Percentiles rank a stretch among this genome's conserved stretches.
phyloP scores from a whole-genome alignment of 768 basidiomycete genomes.

The Macrolepiota fuliginosa region DNA sequence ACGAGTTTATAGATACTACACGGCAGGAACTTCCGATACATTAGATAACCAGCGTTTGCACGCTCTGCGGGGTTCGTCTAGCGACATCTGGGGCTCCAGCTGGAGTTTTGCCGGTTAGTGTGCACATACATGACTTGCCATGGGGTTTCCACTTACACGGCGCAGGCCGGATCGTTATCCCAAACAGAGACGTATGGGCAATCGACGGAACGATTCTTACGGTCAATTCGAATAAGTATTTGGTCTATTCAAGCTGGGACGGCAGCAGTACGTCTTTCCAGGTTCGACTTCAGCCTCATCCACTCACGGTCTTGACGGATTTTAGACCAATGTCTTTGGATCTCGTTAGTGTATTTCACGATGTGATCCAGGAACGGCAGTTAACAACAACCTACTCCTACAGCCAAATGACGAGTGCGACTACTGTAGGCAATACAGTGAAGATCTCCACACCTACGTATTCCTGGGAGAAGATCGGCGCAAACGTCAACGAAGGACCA shows the following conservation, averaged over 20 bases:
- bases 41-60: conserved; percentile 32
- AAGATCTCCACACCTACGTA: conserved; percentile 31
- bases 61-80: conserved; percentile 28
- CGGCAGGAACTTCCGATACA: conserved; percentile 28
- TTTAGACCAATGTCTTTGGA: conserved; percentile 31
- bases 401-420: conserved; percentile 26
- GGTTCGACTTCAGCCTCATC: background rate
- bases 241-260: conserved; percentile 33
- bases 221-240: conserved; percentile 21
- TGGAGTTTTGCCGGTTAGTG: conserved; percentile 29
- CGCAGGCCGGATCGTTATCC: conserved; percentile 27
- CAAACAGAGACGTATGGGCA: conserved; percentile 32
- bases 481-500: conserved; percentile 34
- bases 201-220: conserved; percentile 32
- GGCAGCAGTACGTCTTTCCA: conserved; percentile 21
- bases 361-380: background rate
- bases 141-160: background rate
- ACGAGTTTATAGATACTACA: conserved; percentile 23
- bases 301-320: background rate
- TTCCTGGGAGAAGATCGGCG: conserved; percentile 30
- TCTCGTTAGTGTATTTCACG: conserved; percentile 14
- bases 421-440: conserved; percentile 25
- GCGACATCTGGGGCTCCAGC: conserved; percentile 28
- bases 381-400: background rate
- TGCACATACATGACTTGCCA: too few relatives aligned